phyloP scores from a whole-genome alignment of 1,139 yeast genomes.

The Debaryomyces psychrophilus region DNA sequence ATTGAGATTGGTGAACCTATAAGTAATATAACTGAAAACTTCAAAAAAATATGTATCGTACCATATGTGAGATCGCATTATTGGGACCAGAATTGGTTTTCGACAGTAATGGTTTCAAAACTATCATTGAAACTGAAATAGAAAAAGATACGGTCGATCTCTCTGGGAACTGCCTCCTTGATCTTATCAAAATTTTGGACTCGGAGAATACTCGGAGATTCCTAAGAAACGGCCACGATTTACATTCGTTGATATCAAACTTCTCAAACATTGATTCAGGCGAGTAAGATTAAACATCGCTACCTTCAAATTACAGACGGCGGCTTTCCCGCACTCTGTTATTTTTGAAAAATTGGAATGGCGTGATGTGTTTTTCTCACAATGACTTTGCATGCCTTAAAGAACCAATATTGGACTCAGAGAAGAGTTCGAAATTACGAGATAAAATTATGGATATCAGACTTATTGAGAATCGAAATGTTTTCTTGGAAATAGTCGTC shows the following conservation, averaged over 20 bases:
- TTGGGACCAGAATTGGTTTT: constrained; percentile 62
- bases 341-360: constrained; percentile 77
- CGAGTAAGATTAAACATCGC: constrained; percentile 14
- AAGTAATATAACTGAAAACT: constrained; percentile 37
- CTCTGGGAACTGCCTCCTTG: constrained; percentile 56
- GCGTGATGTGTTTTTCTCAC: constrained; percentile 67
- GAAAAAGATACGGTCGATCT: constrained; percentile 63
- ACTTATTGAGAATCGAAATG: constrained; percentile 62
- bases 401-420: constrained; percentile 64
- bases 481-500: constrained; percentile 58
- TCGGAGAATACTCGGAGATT: constrained; percentile 57
- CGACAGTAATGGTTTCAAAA: constrained; percentile 66
- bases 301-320: constrained; percentile 51
- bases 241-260: constrained; percentile 64
- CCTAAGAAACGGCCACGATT: constrained; percentile 64
- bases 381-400: constrained; percentile 59
- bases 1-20: constrained; percentile 56
- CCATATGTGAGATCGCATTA: constrained; percentile 70
- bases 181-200: constrained; percentile 66
- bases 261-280: constrained; percentile 35
- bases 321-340: constrained; percentile 62
- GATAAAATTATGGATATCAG: constrained; percentile 71
- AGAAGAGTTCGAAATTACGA: constrained; percentile 56
- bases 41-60: constrained; percentile 61
- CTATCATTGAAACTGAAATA: constrained; percentile 58